Conservation (phyloP, 441 rosid genomes). For the Populus tomentosa region DNA sequence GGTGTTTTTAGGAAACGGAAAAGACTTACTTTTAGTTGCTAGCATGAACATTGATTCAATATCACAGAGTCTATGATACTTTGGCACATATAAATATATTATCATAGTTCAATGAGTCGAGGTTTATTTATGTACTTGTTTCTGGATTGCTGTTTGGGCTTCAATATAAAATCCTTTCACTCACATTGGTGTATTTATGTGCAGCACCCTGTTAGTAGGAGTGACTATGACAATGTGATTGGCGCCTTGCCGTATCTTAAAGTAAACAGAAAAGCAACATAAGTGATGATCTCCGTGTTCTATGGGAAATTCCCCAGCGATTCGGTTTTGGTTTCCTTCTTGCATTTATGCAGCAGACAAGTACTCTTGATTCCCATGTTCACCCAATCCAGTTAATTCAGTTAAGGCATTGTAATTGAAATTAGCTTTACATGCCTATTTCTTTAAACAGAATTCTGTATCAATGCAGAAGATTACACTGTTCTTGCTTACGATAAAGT, state of each 20-base stretch:
- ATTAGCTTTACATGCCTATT: neutral
- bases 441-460: neutral
- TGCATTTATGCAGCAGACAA: slow-evolving; percentile 12
- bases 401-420: neutral
- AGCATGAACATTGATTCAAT: neutral
- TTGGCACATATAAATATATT: neutral
- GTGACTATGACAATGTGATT: slow-evolving; percentile 87
- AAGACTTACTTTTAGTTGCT: too few species aligned
- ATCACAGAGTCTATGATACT: neutral
- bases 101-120: neutral
- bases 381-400: slow-evolving; percentile 2
- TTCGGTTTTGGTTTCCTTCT: slow-evolving; percentile 5
- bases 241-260: slow-evolving; percentile 82
- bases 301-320: slow-evolving; percentile 7
- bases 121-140: neutral
- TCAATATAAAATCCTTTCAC: neutral
- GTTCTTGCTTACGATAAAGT: neutral
- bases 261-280: slow-evolving; percentile 73
- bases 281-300: slow-evolving; percentile 14
- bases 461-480: neutral
- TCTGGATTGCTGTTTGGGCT: neutral
- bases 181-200: slow-evolving; percentile 14
- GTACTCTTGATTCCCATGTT: slow-evolving; percentile 7
- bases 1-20: too few species aligned
- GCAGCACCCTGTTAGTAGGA: slow-evolving; percentile 64